phyloP scores from a whole-genome alignment of 495 filamentous ascomycete species.

The Stereocaulon alpinum region DNA sequence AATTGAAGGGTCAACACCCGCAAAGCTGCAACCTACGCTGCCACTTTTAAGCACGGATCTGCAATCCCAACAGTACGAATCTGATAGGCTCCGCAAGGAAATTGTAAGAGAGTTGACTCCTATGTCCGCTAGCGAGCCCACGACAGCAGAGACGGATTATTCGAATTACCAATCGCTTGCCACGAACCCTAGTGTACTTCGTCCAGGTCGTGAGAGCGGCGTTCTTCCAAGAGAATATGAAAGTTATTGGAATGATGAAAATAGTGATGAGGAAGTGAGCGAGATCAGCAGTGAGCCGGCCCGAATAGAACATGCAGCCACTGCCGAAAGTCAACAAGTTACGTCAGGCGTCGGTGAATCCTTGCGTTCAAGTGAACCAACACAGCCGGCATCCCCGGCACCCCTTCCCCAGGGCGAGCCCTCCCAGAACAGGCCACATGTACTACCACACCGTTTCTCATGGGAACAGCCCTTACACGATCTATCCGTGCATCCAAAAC shows the following conservation, averaged over 20 bases:
- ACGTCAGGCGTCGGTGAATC: constrained; percentile 37
- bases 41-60: constrained; percentile 47
- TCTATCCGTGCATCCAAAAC: constrained; percentile 4
- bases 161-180: constrained; percentile 10
- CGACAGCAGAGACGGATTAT: constrained; percentile 19
- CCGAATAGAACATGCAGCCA: constrained; percentile 1
- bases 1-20: background rate
- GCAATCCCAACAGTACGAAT: constrained; percentile 55
- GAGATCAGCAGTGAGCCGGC: background rate
- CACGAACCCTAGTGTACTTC: constrained; percentile 9
- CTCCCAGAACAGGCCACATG: constrained; percentile 16
- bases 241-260: constrained; percentile 44
- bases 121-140: constrained; percentile 22
- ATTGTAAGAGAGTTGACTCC: constrained; percentile 69
- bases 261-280: constrained; percentile 18
- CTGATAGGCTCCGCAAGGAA: constrained; percentile 66
- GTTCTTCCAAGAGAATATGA: constrained; percentile 51
- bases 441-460: constrained; percentile 37
- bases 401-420: constrained; percentile 13
- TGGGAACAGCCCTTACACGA: constrained; percentile 39
- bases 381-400: constrained; percentile 12
- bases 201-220: constrained; percentile 32
- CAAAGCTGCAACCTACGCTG: constrained; percentile 36
- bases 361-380: constrained; percentile 26
- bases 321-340: background rate